Percentiles rank a stretch among this genome's conserved stretches.
These are phyloP conservation scores for Inonotus hispidus DNA, from an alignment of 1,284 basidiomycete species.

Conservation along the genomic window DNA sequence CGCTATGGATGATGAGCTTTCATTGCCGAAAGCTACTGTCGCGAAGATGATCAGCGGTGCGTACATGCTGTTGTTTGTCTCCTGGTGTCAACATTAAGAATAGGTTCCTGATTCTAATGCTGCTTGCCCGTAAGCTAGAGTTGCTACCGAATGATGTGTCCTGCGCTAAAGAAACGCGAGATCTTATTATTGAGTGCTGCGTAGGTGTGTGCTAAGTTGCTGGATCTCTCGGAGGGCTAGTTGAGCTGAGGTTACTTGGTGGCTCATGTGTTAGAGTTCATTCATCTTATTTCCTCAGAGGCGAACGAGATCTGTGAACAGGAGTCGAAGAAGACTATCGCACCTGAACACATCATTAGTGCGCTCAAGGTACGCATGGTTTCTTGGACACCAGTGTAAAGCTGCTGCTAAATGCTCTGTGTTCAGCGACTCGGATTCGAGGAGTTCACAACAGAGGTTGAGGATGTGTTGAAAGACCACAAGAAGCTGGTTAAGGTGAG, in stretches of 20 bases:
- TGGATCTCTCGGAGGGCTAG: neutral
- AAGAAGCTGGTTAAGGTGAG: slow-evolving; percentile 90
- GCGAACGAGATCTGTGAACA: slow-evolving; percentile 98
- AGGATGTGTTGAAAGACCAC: slow-evolving; percentile 90
- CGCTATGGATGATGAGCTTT: slow-evolving; percentile 84
- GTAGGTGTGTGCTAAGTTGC: slow-evolving; percentile 56
- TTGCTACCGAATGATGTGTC: slow-evolving; percentile 85
- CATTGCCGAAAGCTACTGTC: slow-evolving; percentile 94
- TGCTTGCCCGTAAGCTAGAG: slow-evolving; percentile 37
- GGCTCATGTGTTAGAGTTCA: slow-evolving; percentile 77
- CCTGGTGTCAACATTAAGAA: slow-evolving; percentile 3
- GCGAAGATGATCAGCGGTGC: slow-evolving; percentile 93
- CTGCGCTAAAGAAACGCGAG: slow-evolving; percentile 93
- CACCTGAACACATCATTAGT: slow-evolving; percentile 93
- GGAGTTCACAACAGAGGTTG: slow-evolving; percentile 81
- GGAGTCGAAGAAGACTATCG: slow-evolving; percentile 99
- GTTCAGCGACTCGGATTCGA: slow-evolving; percentile 88
- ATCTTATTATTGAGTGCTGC: slow-evolving; percentile 96
- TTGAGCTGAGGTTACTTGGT: neutral
- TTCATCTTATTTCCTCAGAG: slow-evolving; percentile 95
- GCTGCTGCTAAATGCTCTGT: slow-evolving; percentile 15
- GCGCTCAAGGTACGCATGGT: slow-evolving; percentile 72
- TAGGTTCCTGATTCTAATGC: slow-evolving; percentile 14
- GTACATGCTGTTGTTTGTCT: slow-evolving; percentile 21
- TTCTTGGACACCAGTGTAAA: neutral